Evolutionary conservation across 2,329 filamentous ascomycete genomes (phyloP), one percentile per base, ranked within the genome.

Genomic region (Ophiostoma sp.): DNA sequence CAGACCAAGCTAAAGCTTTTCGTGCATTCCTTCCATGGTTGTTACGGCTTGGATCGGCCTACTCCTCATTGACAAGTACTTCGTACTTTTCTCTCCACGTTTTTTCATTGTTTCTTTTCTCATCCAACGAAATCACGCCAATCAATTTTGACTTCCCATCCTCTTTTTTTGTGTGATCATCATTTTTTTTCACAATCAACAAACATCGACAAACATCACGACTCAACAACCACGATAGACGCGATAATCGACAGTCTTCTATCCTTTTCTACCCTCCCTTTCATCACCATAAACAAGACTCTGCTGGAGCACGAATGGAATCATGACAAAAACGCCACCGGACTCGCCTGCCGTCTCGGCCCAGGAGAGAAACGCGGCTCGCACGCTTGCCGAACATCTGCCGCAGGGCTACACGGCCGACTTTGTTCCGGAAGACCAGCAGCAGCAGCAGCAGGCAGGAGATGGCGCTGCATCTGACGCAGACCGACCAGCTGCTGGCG

Each of bases 331-430:
- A 33, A 70, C 74, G 31, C 73, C 73, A 15, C 73, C 63, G 1
- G 75, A 73, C 25, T 71, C 70, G 22, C 33, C 72, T 1, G 57
- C 31, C 17, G n/a, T 52, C 9, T 45, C 71, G 63, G 68, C 61
- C 2, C 68, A 69, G 12, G 76, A 77, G n/a, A 31, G 31, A 15
- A 72, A 72, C 5, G 72, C 68, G 1, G 76, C 76, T 0, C 68
- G 66, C 17, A 79, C 80, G 5, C 77, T 82, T 1, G 77, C 79
- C 12, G 79, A 80, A 55, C 81, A 82, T 39, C 77, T 82, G 1
- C 80, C 80, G 0, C 45, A 79, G 1, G 81, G 81, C 45, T 82
- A 80, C 74, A 82, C 80, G 7, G 79, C 80, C 45, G 79, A 78
- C 17, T 80, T 81, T 55, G 77, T 73, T 4, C 39, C 50, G 1